phyloP scores from a whole-genome alignment of 345 rosid species.

The Bretschneidera sinensis region DNA sequence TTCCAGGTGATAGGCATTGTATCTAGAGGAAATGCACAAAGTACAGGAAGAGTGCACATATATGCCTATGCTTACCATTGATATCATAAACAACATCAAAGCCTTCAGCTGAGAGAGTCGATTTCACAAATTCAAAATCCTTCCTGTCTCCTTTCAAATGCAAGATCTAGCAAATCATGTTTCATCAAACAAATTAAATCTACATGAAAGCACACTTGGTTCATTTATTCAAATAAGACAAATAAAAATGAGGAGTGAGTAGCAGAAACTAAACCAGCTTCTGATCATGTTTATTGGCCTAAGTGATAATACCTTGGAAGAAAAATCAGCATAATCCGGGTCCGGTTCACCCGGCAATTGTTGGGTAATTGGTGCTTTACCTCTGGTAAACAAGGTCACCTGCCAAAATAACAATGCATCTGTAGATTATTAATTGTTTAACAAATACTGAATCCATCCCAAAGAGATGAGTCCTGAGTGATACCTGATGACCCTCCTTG shows the following conservation, averaged over 20 bases:
- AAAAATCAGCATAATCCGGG: slow-evolving; percentile 74
- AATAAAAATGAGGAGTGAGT: not conserved
- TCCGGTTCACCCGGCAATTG: slow-evolving; percentile 90
- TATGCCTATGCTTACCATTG: slow-evolving; percentile 44
- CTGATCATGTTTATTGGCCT: not conserved
- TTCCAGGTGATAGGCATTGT: no score
- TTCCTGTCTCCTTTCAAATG: slow-evolving; percentile 96
- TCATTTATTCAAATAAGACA: not conserved
- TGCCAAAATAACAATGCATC: slow-evolving; percentile 26
- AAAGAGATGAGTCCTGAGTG: not conserved
- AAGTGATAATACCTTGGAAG: slow-evolving; percentile 60
- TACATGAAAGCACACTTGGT: not conserved
- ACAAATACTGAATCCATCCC: not conserved
- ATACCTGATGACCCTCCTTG: slow-evolving; percentile 90
- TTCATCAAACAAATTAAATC: not conserved
- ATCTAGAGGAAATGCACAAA: not conserved
- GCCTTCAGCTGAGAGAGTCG: slow-evolving; percentile 93
- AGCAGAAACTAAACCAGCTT: not conserved
- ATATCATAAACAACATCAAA: slow-evolving; percentile 93
- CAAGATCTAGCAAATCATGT: slow-evolving; percentile 52
- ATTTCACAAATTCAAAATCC: slow-evolving; percentile 89
- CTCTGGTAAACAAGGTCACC: slow-evolving; percentile 95
- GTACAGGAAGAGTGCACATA: not conserved
- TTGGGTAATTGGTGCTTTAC: slow-evolving; percentile 83
- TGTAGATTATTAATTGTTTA: not conserved